A percentile compares a stretch with the other conserved stretches of the same genome.
These are phyloP conservation scores for Trichosporon sp. DNA, from an alignment of 1,284 basidiomycete species.

Conservation along the genomic window DNA sequence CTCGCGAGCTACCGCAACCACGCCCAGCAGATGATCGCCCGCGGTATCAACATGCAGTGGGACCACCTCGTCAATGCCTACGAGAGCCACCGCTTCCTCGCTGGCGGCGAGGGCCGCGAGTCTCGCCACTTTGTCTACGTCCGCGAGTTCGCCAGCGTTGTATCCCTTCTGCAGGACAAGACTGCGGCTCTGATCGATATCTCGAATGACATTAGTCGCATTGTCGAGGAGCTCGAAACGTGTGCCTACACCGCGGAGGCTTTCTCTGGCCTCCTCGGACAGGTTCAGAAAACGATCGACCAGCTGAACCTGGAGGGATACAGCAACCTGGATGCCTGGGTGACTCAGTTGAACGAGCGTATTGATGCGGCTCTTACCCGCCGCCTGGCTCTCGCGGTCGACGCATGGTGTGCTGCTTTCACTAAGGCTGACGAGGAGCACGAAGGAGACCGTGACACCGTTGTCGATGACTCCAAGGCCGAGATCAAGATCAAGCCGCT, in stretches of 20 bases:
- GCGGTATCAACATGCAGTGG: slow-evolving; percentile 88
- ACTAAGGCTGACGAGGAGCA: slow-evolving; percentile 64
- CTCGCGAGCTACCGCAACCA: slow-evolving; percentile 89
- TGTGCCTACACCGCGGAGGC: slow-evolving; percentile 80
- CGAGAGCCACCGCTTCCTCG: slow-evolving; percentile 69
- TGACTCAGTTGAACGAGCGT: slow-evolving; percentile 76
- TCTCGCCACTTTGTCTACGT: slow-evolving; percentile 89
- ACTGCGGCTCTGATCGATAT: slow-evolving; percentile 88
- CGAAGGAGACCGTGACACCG: slow-evolving; percentile 64
- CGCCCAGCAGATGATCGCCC: slow-evolving; percentile 80
- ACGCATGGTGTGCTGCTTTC: slow-evolving; percentile 84
- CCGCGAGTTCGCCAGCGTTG: slow-evolving; percentile 86
- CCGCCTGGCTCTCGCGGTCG: slow-evolving; percentile 72
- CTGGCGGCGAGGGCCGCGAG: slow-evolving; percentile 67
- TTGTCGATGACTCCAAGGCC: slow-evolving; percentile 14
- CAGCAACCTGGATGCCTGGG: slow-evolving; percentile 96
- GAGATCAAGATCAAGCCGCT: slow-evolving; percentile 62
- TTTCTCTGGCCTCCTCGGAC: slow-evolving; percentile 70
- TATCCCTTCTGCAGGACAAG: slow-evolving; percentile 89
- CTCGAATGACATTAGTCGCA: slow-evolving; percentile 75
- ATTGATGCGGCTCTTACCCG: slow-evolving; percentile 79
- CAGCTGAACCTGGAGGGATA: slow-evolving; percentile 92
- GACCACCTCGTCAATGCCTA: slow-evolving; percentile 93
- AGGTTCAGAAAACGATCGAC: slow-evolving; percentile 90
- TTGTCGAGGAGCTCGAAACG: slow-evolving; percentile 78